Base-by-base conservation (phyloP, 208 protist species). In the Leptomonas pyrrhocoris region DNA sequence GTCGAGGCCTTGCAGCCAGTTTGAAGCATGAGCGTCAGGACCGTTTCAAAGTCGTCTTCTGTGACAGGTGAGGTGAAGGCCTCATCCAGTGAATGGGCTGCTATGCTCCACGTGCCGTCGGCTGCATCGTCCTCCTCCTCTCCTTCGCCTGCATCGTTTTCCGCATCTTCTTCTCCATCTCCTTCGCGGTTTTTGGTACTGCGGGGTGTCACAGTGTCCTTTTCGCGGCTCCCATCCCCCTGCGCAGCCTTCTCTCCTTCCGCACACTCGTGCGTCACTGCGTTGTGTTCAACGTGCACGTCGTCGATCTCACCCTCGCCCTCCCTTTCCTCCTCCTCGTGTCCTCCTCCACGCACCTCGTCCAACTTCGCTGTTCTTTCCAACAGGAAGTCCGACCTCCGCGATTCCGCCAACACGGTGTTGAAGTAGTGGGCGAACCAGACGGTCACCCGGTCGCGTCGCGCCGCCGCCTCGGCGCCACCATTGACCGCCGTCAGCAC, bases 11-110 rank as follows among this genome's bases (percentile, higher is more conserved):
- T 79, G 55, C 43, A 65, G 0, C 80, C 83, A 25, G 61, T 43
- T 15, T 73, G 57, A 19, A 83, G 49, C 31, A 69, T 54, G 0
- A 76, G 34, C 28, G 51, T 61, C 53, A 88, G 57, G 7, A 88
- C 60, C 21, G 40, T 38, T 40, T 88, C 83, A 25, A 88, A 40
- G 15, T 77, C 77, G 9, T 42, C 70, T 5, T 77, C 74, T 2
- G 69, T 73, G 5, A 79, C 38, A 0, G 54, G 23, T 2, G 31
- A 48, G 18, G 51, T 66, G 45, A 69, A 64, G 38, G 13, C 49
- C 8, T 68, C 48, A 13, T 71, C 73, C 16, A 40, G 31, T 8
- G 15, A 27, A 16, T 15, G 21, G 9, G 40, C n/a, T 38, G 30
- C 45, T 0, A 2, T 23, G 9, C 45, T 19, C 5, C 19, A 18